Percentiles rank a stretch among this genome's conserved stretches.
phyloP scores from a whole-genome alignment of 1,139 yeast species.

The Pichia sp. region DNA sequence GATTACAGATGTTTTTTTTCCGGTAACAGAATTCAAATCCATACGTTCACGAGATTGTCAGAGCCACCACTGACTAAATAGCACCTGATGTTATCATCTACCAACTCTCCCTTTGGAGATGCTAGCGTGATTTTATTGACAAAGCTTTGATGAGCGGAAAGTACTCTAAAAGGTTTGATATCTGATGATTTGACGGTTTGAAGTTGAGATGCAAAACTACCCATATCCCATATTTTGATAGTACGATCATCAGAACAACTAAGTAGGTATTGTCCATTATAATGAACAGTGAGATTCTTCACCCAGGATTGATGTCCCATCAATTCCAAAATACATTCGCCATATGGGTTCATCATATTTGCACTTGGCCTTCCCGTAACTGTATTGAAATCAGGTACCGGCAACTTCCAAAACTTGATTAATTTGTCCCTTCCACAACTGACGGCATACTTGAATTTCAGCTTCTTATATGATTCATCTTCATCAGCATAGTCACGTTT shows the following conservation, averaged over 20 bases:
- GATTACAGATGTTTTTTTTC: background rate
- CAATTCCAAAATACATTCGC: slow-evolving; percentile 42
- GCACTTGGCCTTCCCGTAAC: slow-evolving; percentile 42
- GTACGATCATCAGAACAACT: slow-evolving; percentile 78
- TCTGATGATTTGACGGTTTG: slow-evolving; percentile 33
- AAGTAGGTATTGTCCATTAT: slow-evolving; percentile 63
- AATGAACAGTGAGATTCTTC: slow-evolving; percentile 61
- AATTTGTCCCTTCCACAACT: slow-evolving; percentile 80
- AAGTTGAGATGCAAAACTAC: slow-evolving; percentile 17
- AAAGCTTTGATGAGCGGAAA: slow-evolving; percentile 68
- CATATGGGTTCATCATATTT: slow-evolving; percentile 46
- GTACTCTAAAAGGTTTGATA: slow-evolving; percentile 43
- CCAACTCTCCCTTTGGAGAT: slow-evolving; percentile 25
- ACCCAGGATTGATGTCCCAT: slow-evolving; percentile 88
- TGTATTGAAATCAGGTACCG: slow-evolving; percentile 50
- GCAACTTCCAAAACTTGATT: slow-evolving; percentile 70
- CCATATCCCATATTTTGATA: slow-evolving; percentile 74
- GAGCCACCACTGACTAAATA: slow-evolving; percentile 55
- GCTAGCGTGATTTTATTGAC: slow-evolving; percentile 64
- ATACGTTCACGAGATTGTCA: slow-evolving; percentile 45
- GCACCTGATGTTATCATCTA: slow-evolving; percentile 43
- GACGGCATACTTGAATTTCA: slow-evolving; percentile 63
- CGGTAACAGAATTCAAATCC: slow-evolving; percentile 38
- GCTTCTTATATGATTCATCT: slow-evolving; percentile 24
- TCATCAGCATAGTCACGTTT: slow-evolving; percentile 1